A percentile compares a stretch with the other conserved stretches of the same genome.
Evolutionary conservation across 2,329 filamentous ascomycete genomes (phyloP).

Genomic region (Trichoderma koningii): DNA sequence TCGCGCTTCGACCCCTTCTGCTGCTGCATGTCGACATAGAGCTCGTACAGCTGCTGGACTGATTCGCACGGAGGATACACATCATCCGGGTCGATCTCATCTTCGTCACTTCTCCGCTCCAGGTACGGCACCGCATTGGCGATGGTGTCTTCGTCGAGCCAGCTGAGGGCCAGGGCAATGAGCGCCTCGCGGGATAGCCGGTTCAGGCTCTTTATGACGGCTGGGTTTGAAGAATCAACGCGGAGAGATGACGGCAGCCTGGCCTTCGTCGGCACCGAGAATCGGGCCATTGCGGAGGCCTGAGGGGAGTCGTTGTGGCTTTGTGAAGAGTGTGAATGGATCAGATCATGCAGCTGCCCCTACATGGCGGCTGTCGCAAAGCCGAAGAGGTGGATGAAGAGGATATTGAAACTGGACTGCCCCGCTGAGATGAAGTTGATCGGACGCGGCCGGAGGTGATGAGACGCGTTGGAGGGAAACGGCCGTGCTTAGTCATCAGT

Average conservation of each 20-base stretch:
- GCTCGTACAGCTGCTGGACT: slow-evolving; percentile 64
- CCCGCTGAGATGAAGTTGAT: slow-evolving; percentile 5
- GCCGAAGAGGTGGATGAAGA: not conserved
- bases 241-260: slow-evolving; percentile 71
- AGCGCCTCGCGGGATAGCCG: slow-evolving; percentile 73
- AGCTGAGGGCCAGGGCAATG: slow-evolving; percentile 71
- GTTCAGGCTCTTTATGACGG: slow-evolving; percentile 66
- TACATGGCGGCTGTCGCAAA: slow-evolving; percentile 6
- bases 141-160: slow-evolving; percentile 70
- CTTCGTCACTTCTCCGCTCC: slow-evolving; percentile 31
- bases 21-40: slow-evolving; percentile 62
- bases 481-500: not conserved
- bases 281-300: slow-evolving; percentile 48
- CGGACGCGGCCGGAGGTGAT: slow-evolving; percentile 9
- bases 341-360: slow-evolving; percentile 18
- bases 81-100: slow-evolving; percentile 60
- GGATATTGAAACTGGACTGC: not conserved
- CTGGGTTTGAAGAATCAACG: slow-evolving; percentile 64
- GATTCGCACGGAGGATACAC: slow-evolving; percentile 69
- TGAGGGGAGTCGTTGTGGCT: not conserved
- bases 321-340: too few relatives aligned
- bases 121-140: slow-evolving; percentile 51
- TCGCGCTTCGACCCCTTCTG: slow-evolving; percentile 64
- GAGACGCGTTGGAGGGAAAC: slow-evolving; percentile 21
- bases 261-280: slow-evolving; percentile 70